Evolutionary conservation across 192 early-diverging fungal species (phyloP), one percentile per base, ranked within the genome.

Genomic region (Dimargaris cristalligena): DNA sequence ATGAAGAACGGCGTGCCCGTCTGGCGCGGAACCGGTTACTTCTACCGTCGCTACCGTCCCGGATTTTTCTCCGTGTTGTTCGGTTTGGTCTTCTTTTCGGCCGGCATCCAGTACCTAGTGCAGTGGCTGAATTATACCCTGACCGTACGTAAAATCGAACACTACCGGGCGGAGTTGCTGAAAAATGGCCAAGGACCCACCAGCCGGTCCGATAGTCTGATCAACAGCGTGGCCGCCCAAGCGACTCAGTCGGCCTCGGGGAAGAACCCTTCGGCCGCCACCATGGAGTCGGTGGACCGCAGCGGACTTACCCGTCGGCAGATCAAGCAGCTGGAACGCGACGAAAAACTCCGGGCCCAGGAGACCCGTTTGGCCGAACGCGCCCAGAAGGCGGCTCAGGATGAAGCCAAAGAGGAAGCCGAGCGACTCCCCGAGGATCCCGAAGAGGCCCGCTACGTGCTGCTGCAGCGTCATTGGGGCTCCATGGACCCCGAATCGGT

Each of bases 11-110:
- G 86, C 18, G 83, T 89, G 16, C 86, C 86, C 29, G 73, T 75
- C 52, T 89, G 86, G 86, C 71, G 86, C 50, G 86, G 84, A 34
- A 83, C 84, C 51, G 84, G 80, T 0, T 89, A 86, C 50, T 66
- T 80, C 14, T 89, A 89, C 64, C 63, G 72, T 32, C 79, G 86
- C 38, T 85, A 80, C 69, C 71, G 84, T 33, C 86, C 86, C 0
- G 84, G 83, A 29, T 71, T 89, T n/a, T 67, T 66, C 3, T 63
- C 68, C 1, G 86, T 84, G 13, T 3, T 78, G 0, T 65, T 71
- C 18, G 77, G 80, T 4, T 68, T 89, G 29, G 31, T 71, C 28
- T 16, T 80, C 44, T 71, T 86, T 62, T 65, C 33, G 6, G 74
- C 77, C 10, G 71, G 65, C 11, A 69, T 89, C 66, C 86, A 89